Percentiles rank a stretch among this genome's conserved stretches.
phyloP scores from a whole-genome alignment of 2,329 filamentous ascomycete species.

The Thelonectria rubi region DNA sequence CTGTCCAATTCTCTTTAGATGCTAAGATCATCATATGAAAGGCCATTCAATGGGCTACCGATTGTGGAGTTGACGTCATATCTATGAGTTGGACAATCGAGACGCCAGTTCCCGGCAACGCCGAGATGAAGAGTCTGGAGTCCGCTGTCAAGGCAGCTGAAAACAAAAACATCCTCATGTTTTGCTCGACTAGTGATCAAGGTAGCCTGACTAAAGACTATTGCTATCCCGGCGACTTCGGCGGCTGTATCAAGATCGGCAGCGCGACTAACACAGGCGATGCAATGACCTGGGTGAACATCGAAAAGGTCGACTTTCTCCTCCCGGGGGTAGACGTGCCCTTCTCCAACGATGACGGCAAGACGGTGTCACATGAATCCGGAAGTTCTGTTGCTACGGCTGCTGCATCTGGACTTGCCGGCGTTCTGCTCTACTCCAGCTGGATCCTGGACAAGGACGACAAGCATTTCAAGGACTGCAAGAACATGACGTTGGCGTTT shows the following conservation, averaged over 20 bases:
- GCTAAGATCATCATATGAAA: not conserved
- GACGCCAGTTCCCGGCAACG: not conserved
- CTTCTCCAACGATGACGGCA: not conserved
- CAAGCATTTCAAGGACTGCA: too few relatives aligned
- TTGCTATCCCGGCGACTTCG: not conserved
- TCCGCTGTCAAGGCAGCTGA: not conserved
- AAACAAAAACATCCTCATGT: not conserved
- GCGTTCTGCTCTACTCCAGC: not conserved
- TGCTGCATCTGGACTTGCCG: not conserved
- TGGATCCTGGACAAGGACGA: not conserved
- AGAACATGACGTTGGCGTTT: not conserved
- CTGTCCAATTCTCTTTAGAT: not conserved
- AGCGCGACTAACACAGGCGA: not conserved
- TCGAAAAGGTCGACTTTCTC: not conserved
- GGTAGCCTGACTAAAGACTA: not conserved
- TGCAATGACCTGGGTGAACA: not conserved
- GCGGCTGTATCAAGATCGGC: not conserved
- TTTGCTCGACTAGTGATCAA: slow-evolving; percentile 1
- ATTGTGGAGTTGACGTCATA: not conserved
- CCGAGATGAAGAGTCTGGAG: not conserved
- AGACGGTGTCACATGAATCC: not conserved
- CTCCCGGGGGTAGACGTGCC: not conserved
- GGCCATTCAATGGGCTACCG: not conserved
- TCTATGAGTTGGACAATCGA: slow-evolving; percentile 4
- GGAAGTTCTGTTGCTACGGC: slow-evolving; percentile 1